Conservation (phyloP, 1,139 yeast species). For the Nakaseomyces sp. region DNA sequence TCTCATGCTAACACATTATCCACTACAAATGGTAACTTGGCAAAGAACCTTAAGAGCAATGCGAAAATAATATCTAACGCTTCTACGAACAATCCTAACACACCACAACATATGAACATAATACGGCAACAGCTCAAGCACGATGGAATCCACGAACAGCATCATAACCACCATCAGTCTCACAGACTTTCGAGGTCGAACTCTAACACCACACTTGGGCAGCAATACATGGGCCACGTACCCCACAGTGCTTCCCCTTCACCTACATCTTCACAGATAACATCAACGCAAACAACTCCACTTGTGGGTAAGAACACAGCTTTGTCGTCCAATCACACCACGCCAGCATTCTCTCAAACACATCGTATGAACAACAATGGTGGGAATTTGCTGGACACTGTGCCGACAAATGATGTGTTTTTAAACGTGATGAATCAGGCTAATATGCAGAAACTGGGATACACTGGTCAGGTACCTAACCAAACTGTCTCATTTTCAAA, state of each 20-base stretch:
- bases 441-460: conserved; percentile 2
- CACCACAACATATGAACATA: conserved; percentile 6
- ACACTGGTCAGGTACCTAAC: background rate
- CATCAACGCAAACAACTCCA: conserved; percentile 4
- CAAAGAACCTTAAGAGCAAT: no score
- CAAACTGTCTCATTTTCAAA: conserved; percentile 1
- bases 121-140: conserved; percentile 6
- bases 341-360: background rate
- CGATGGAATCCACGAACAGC: background rate
- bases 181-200: background rate
- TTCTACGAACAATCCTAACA: background rate
- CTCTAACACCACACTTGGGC: conserved; percentile 1
- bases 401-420: conserved; percentile 84
- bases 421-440: conserved; percentile 27
- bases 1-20: no score
- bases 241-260: background rate
- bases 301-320: conserved; percentile 5
- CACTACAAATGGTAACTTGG: background rate
- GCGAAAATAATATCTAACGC: background rate
- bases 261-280: conserved; percentile 1
- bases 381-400: conserved; percentile 50
- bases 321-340: conserved; percentile 1
- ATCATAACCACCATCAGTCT: background rate
- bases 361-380: conserved; percentile 15
- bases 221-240: conserved; percentile 5